phyloP scores from a whole-genome alignment of 257 asterid genomes.

The Forsythia suspensa region DNA sequence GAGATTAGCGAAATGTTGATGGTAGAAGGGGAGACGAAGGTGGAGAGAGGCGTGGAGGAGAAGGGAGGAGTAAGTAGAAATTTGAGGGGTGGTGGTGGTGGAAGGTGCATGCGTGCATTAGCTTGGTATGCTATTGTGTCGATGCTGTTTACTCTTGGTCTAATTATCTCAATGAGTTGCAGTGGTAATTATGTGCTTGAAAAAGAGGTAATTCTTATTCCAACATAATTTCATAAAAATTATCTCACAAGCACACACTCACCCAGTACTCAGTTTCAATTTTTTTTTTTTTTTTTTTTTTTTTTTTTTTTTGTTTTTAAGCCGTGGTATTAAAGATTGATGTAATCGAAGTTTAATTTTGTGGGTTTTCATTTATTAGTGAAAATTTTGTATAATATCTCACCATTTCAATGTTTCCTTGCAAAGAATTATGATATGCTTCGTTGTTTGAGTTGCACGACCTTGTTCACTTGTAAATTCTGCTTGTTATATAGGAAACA shows the following conservation, averaged over 20 bases:
- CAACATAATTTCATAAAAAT: constrained; percentile 24
- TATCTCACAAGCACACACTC: background rate
- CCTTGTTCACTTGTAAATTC: background rate
- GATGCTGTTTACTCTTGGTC: constrained; percentile 19
- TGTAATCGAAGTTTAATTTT: background rate
- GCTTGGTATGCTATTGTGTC: constrained; percentile 33
- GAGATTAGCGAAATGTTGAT: constrained; percentile 3
- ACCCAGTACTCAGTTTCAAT: background rate
- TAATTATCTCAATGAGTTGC: constrained; percentile 27
- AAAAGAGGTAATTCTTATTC: constrained; percentile 28
- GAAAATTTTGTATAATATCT: no score
- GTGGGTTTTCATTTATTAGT: background rate
- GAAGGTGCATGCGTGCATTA: constrained; percentile 20
- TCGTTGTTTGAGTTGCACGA: background rate
- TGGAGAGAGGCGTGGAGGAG: background rate
- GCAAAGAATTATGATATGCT: no score
- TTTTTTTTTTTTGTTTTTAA: background rate
- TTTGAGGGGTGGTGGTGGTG: constrained; percentile 11
- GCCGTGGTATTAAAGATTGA: background rate
- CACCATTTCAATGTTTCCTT: no score
- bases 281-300: no score
- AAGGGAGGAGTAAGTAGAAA: constrained; percentile 10
- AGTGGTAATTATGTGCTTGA: constrained; percentile 22
- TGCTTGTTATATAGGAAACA: background rate
- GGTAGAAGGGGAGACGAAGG: constrained; percentile 1